phyloP scores from a whole-genome alignment of 176 grass and related monocot genomes.

The Rhynchospora breviuscula region DNA sequence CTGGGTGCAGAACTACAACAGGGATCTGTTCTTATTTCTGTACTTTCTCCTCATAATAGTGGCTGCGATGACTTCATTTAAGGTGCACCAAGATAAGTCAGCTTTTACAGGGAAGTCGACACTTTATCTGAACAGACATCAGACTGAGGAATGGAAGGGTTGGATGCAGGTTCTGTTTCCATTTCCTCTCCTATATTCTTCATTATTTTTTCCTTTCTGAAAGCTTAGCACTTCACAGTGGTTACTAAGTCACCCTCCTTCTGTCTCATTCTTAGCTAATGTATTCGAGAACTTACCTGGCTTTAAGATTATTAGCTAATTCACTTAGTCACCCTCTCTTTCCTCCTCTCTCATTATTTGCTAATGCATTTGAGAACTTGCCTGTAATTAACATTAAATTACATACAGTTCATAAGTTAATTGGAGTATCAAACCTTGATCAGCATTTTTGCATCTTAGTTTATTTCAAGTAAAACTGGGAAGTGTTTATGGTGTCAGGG shows the following conservation, averaged over 20 bases:
- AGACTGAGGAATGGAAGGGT: conserved; percentile 99
- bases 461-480: not conserved
- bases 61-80: conserved; percentile 96
- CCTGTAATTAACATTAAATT: not conserved
- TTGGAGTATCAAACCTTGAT: not conserved
- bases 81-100: conserved; percentile 89
- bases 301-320: not conserved
- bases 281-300: not conserved
- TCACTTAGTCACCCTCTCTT: too few relatives aligned
- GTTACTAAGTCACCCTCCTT: not conserved
- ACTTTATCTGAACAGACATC: conserved; percentile 95
- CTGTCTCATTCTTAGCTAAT: not conserved
- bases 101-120: conserved; percentile 70
- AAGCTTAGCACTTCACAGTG: not conserved
- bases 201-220: not conserved
- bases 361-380: not conserved
- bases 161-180: conserved; percentile 88
- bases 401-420: not conserved
- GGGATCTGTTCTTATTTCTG: conserved; percentile 93
- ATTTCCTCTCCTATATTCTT: not conserved
- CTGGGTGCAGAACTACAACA: conserved; percentile 76
- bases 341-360: not conserved
- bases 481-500: not conserved
- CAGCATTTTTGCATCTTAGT: not conserved
- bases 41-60: conserved; percentile 97